Conservation (phyloP, 225 moss, liverwort and hornwort genomes). For the Marchantia polymorpha region DNA sequence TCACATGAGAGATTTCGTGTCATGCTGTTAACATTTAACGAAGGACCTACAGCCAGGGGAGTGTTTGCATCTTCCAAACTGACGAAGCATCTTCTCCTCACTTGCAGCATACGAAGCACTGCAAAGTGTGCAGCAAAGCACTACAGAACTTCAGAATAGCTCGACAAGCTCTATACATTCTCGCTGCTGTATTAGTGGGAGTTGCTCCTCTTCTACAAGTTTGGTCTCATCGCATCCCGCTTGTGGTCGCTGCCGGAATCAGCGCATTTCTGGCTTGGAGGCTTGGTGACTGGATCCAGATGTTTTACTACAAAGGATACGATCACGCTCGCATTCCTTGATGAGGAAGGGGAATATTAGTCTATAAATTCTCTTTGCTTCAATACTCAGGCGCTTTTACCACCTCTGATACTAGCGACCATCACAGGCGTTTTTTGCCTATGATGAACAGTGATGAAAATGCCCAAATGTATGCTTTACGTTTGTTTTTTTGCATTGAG, state of each 20-base stretch:
- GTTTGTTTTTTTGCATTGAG: too few relatives aligned
- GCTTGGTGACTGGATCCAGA: conserved; percentile 53
- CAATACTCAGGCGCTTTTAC: too few relatives aligned
- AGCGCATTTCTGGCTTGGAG: conserved; percentile 57
- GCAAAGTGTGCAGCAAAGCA: conserved; percentile 53
- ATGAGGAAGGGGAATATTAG: background rate
- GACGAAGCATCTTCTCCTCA: background rate
- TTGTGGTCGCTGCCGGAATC: conserved; percentile 43
- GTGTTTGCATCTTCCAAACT: too few relatives aligned
- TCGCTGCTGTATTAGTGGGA: conserved; percentile 46
- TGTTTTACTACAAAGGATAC: conserved; percentile 67
- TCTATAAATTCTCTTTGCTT: too few relatives aligned
- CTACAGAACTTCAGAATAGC: conserved; percentile 52
- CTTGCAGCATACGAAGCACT: conserved; percentile 67
- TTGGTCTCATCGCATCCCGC: conserved; percentile 32
- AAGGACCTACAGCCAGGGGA: too few relatives aligned
- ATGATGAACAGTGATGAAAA: too few relatives aligned
- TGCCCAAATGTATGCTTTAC: too few relatives aligned
- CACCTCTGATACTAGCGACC: too few relatives aligned
- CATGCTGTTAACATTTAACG: too few relatives aligned
- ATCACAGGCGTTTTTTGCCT: too few relatives aligned
- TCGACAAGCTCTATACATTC: conserved; percentile 32
- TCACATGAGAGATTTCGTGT: too few relatives aligned
- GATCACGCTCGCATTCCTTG: conserved; percentile 48
- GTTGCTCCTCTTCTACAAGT: conserved; percentile 32